A percentile compares a stretch with the other conserved stretches of the same genome.
Conservation (phyloP, 345 rosid species). For the Dipteronia dyeriana region DNA sequence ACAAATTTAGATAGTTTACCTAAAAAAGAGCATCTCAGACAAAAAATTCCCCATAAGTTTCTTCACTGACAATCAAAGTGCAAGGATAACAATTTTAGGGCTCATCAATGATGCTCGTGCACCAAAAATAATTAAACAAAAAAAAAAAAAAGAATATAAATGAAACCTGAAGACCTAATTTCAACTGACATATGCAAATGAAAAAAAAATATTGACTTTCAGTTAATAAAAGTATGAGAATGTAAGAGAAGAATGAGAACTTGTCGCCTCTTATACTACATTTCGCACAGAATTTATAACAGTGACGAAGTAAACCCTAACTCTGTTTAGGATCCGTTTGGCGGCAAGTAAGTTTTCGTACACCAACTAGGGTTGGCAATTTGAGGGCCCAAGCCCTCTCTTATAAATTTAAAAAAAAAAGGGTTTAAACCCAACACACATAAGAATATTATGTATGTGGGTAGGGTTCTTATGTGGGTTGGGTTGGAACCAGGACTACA, state of each 20-base stretch:
- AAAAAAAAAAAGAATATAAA: neutral
- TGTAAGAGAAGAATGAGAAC: neutral
- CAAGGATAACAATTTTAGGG: constrained; percentile 61
- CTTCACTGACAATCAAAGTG: constrained; percentile 71
- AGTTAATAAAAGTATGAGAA: neutral
- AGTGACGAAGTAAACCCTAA: neutral
- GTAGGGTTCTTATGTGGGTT: no score
- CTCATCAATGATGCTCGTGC: constrained; percentile 42
- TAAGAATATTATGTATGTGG: no score
- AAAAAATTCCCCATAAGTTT: constrained; percentile 41
- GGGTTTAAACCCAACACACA: no score
- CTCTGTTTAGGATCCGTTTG: neutral
- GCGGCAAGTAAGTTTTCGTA: neutral
- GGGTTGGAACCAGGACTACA: no score
- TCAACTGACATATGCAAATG: no score
- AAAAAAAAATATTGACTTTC: no score
- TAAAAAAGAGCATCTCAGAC: constrained; percentile 37
- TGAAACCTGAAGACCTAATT: neutral
- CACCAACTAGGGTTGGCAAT: neutral
- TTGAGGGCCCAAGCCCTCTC: no score
- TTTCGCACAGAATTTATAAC: neutral
- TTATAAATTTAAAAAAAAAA: no score
- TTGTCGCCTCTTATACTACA: neutral
- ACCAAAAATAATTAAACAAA: neutral
- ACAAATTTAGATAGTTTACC: no score